Conservation (phyloP, 805 yeast genomes). For the Zygosaccharomyces bisporus region DNA sequence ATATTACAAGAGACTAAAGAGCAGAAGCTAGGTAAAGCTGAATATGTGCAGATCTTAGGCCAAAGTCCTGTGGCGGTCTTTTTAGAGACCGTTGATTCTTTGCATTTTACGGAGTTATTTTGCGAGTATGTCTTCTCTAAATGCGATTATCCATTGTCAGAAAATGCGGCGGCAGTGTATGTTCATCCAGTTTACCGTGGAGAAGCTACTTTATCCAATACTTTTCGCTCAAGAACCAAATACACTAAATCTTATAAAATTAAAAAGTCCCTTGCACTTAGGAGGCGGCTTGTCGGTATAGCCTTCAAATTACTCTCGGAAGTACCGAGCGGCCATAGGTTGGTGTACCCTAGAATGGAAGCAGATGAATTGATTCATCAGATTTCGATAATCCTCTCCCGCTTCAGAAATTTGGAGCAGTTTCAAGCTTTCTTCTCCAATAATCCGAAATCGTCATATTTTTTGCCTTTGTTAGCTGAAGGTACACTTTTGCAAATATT, state of each 20-base stretch:
- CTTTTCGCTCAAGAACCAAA: constrained; percentile 17
- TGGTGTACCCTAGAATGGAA: constrained; percentile 16
- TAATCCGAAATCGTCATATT: constrained; percentile 17
- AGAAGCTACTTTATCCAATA: constrained; percentile 17
- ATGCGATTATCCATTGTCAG: constrained; percentile 12
- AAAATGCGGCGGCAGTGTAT: constrained; percentile 4
- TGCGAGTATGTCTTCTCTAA: constrained; percentile 23
- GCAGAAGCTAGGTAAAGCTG: neutral
- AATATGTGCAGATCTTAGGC: constrained; percentile 16
- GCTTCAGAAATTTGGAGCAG: constrained; percentile 18
- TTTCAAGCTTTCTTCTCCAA: constrained; percentile 24
- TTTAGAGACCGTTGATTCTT: constrained; percentile 18
- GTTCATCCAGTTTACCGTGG: constrained; percentile 23
- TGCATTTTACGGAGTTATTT: constrained; percentile 16
- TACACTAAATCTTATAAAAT: constrained; percentile 16
- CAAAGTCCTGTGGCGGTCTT: constrained; percentile 24
- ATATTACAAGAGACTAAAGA: constrained; percentile 17
- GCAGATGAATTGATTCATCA: constrained; percentile 15
- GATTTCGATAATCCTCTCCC: constrained; percentile 16
- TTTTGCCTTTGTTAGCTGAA: constrained; percentile 28
- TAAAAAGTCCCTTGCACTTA: constrained; percentile 21
- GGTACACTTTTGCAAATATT: constrained; percentile 17
- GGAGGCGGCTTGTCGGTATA: constrained; percentile 21
- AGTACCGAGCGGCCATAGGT: constrained; percentile 21
- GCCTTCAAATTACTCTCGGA: constrained; percentile 19